These are phyloP conservation scores for Chytridium lagenaria DNA, from an alignment of 371 early-diverging fungal genomes.

Conservation along the genomic window DNA sequence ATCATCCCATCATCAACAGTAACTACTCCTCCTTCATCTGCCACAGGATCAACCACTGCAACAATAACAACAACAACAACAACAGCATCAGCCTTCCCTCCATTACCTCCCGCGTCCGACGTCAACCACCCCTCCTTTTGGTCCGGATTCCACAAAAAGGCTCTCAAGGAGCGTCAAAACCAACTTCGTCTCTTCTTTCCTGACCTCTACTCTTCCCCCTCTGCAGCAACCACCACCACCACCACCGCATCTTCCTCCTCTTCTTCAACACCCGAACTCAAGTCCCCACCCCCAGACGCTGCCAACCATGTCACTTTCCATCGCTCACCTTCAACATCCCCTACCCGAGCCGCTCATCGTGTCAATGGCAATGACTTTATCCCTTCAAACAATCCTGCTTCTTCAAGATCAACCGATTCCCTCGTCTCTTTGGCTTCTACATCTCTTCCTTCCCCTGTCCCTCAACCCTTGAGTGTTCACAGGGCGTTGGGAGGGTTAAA, in stretches of 20 bases:
- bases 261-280: slow-evolving; percentile 39
- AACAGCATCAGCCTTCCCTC: too few relatives aligned
- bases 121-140: slow-evolving; percentile 45
- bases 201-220: slow-evolving; percentile 43
- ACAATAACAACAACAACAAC: too few relatives aligned
- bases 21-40: too few relatives aligned
- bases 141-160: slow-evolving; percentile 75
- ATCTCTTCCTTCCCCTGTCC: too few relatives aligned
- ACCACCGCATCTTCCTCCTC: slow-evolving; percentile 35
- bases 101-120: slow-evolving; percentile 3
- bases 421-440: slow-evolving; percentile 9
- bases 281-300: too few relatives aligned
- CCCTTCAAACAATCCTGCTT: too few relatives aligned
- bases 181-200: slow-evolving; percentile 65
- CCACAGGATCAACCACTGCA: too few relatives aligned
- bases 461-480: too few relatives aligned
- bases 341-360: neutral
- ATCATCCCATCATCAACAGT: too few relatives aligned
- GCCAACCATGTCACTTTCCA: too few relatives aligned
- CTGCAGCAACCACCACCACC: too few relatives aligned
- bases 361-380: neutral
- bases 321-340: slow-evolving; percentile 4
- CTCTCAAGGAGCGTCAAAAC: slow-evolving; percentile 67
- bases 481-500: neutral
- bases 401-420: slow-evolving; percentile 13